Evolutionary conservation across 768 basidiomycete genomes (phyloP).

Genomic region (Phlebiopsis gigantea): DNA sequence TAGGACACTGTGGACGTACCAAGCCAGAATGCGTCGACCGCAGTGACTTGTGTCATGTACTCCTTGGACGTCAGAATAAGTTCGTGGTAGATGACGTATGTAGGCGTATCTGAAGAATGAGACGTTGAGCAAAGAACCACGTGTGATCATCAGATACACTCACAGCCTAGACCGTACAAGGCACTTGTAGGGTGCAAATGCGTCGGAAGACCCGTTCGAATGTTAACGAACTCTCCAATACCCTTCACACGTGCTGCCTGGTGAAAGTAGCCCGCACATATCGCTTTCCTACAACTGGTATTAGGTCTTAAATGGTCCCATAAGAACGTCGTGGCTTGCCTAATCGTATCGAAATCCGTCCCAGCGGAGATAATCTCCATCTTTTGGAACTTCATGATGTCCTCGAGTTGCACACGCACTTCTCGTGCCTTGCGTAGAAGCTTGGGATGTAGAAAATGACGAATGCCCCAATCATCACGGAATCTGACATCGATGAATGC

Average conservation of each 20-base stretch:
- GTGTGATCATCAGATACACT: slow-evolving; percentile 25
- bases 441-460: slow-evolving; percentile 96
- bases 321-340: slow-evolving; percentile 34
- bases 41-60: slow-evolving; percentile 99
- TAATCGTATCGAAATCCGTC: slow-evolving; percentile 89
- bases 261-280: slow-evolving; percentile 97
- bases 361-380: slow-evolving; percentile 89
- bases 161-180: slow-evolving; percentile 92
- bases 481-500: slow-evolving; percentile 40
- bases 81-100: slow-evolving; percentile 97
- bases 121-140: slow-evolving; percentile 1
- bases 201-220: slow-evolving; percentile 90
- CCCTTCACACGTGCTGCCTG: slow-evolving; percentile 98
- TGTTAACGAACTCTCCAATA: slow-evolving; percentile 98
- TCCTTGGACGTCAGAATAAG: slow-evolving; percentile 92
- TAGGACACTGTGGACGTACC: slow-evolving; percentile 60
- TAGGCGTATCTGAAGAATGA: slow-evolving; percentile 72
- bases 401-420: slow-evolving; percentile 92
- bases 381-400: slow-evolving; percentile 99
- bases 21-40: slow-evolving; percentile 96
- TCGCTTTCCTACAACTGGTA: slow-evolving; percentile 55
- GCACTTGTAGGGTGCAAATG: slow-evolving; percentile 97
- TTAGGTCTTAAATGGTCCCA: background rate
- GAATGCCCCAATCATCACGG: slow-evolving; percentile 91
- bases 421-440: slow-evolving; percentile 91